Percentiles rank a stretch among this genome's conserved stretches.
Conservation (phyloP, 2,329 filamentous ascomycete genomes). For the Stachybotrys elegans region DNA sequence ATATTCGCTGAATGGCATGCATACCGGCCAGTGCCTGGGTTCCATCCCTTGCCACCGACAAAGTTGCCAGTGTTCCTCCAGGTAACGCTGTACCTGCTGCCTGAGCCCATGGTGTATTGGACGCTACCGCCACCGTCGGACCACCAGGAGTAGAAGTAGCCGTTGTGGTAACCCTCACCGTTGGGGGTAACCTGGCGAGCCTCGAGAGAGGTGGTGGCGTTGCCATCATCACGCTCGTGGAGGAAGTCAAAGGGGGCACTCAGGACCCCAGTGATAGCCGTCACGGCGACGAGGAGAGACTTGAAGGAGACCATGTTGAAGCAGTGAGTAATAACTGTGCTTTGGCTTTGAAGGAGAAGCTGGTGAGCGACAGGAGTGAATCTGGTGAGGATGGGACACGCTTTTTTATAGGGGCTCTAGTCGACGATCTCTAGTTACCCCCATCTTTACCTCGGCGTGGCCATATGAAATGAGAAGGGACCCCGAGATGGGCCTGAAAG, state of each 20-base stretch:
- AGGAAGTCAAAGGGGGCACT: constrained; percentile 23
- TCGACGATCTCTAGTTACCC: too few relatives aligned
- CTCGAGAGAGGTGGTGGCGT: constrained; percentile 17
- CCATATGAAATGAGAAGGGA: too few relatives aligned
- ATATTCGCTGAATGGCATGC: constrained; percentile 14
- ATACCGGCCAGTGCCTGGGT: constrained; percentile 29
- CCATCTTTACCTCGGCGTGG: too few relatives aligned
- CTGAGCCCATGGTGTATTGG: constrained; percentile 49
- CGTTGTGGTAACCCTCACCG: constrained; percentile 48
- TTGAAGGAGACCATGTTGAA: constrained; percentile 34
- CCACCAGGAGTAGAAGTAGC: constrained; percentile 59
- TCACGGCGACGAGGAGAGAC: constrained; percentile 29
- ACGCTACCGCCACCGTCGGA: constrained; percentile 46
- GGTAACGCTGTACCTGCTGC: constrained; percentile 42
- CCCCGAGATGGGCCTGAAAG: too few relatives aligned
- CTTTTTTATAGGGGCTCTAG: too few relatives aligned
- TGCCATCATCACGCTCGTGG: constrained; percentile 22
- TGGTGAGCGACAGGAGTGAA: too few relatives aligned
- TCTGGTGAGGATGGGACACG: too few relatives aligned
- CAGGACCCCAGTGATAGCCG: constrained; percentile 25
- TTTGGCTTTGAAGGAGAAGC: too few relatives aligned
- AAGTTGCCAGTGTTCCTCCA: constrained; percentile 46
- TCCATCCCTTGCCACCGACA: constrained; percentile 47
- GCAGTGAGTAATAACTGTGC: too few relatives aligned
- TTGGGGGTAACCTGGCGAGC: constrained; percentile 25